A percentile compares a stretch with the other conserved stretches of the same genome.
phyloP scores from a whole-genome alignment of 768 basidiomycete genomes.

The Mycena belliarum region DNA sequence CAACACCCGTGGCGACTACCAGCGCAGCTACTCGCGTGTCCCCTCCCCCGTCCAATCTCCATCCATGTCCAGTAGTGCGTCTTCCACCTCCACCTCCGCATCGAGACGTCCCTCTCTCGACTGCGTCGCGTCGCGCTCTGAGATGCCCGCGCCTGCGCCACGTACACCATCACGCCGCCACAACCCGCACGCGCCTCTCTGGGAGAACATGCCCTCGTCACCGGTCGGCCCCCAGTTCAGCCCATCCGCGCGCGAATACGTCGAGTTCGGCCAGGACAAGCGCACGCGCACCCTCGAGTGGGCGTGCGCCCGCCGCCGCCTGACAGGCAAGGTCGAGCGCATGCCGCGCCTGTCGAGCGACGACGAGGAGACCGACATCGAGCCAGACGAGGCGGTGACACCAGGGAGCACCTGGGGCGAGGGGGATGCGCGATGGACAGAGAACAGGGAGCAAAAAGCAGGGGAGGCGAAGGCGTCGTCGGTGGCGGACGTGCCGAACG shows the following conservation, averaged over 20 bases:
- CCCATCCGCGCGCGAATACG: constrained; percentile 48
- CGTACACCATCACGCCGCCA: constrained; percentile 42
- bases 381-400: constrained; percentile 65
- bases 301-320: constrained; percentile 67
- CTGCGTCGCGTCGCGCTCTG: constrained; percentile 55
- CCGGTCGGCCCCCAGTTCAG: constrained; percentile 57
- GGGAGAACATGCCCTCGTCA: constrained; percentile 65
- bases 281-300: constrained; percentile 65
- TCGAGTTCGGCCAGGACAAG: constrained; percentile 49
- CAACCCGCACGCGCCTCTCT: constrained; percentile 40
- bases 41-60: constrained; percentile 26
- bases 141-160: constrained; percentile 43
- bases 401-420: constrained; percentile 55
- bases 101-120: constrained; percentile 52
- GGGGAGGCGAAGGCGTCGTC: neutral
- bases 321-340: constrained; percentile 44
- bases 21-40: constrained; percentile 26
- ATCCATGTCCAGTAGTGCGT: constrained; percentile 29
- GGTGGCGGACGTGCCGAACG: constrained; percentile 42
- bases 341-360: constrained; percentile 24
- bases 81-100: constrained; percentile 29
- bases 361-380: constrained; percentile 60
- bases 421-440: constrained; percentile 41
- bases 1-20: constrained; percentile 31
- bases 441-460: neutral